Base-by-base conservation (phyloP, 2,329 filamentous ascomycete genomes). In the Claviceps quebecensis region DNA sequence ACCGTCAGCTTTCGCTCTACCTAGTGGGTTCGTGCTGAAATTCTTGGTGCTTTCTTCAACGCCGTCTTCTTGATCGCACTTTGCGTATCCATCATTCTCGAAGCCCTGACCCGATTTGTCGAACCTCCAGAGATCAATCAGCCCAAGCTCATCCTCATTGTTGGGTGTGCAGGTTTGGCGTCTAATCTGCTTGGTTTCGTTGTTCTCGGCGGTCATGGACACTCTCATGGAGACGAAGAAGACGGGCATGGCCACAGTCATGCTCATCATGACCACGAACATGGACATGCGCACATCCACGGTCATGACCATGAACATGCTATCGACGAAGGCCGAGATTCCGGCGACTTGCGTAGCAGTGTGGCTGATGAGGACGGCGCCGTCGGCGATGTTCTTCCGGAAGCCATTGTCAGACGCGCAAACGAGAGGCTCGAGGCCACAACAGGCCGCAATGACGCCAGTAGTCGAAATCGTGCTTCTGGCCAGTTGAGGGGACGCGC, bases 11-110 rank as follows among this genome's bases (percentile, higher is more conserved):
- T n/a, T 34, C 19, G 50, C 6, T 29, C 4, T 17, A 29, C 19
- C 8, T 60, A 91, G 86, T 98, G 90, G 87, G 85, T 97, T 73
- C 87, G 93, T 59, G 93, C 93, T 38, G 93, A 98, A 73, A 97
- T 95, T 11, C 77, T 98, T 5, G 93, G 93, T 62, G 93, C 93
- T 47, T 83, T 97, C 60, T 87, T 97, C 70, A 98, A 98, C 62
- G 93, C 93, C 58, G 91, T 97, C 45, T 98, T 98, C 72, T 76
- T 98, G 45, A 93, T 98, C 63, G 93, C 93, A 7, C 79, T 98
- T 8, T 98, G 93, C 70, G 76, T 98, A 52, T 94, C 91, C 48
- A 98, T 98, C 67, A 86, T 97, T 62, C 82, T 98, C 60, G 93
- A 98, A 69, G 93, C 93, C 16, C 78, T 96, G 54, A 88, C 90